Evolutionary conservation across 495 filamentous ascomycete genomes (phyloP).

Genomic region (Aspergillus asperescens): DNA sequence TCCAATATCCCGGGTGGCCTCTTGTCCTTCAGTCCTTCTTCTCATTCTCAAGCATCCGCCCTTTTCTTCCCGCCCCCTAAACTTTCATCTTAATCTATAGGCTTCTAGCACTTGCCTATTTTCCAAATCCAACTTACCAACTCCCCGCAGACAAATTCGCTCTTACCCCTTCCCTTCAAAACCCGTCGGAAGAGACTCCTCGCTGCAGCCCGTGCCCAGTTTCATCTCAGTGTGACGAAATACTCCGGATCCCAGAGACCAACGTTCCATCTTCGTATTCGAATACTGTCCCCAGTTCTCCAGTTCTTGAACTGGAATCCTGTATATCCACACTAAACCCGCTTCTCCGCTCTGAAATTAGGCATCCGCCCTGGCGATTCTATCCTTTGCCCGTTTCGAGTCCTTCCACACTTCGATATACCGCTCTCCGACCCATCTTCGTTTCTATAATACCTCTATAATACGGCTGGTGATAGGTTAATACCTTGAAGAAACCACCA

Average conservation of each 20-base stretch:
- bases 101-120: not conserved
- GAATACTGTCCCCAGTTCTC: not conserved
- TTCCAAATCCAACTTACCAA: not conserved
- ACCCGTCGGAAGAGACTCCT: not conserved
- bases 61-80: not conserved
- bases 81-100: not conserved
- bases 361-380: too few relatives aligned
- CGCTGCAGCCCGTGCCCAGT: constrained; percentile 1
- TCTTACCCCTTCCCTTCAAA: constrained; percentile 8
- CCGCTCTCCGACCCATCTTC: not conserved
- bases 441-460: not conserved
- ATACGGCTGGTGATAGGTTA: not conserved
- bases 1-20: constrained; percentile 1
- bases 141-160: not conserved
- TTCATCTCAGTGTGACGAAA: constrained; percentile 6
- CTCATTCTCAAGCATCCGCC: not conserved
- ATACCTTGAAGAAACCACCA: constrained; percentile 18
- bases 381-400: too few relatives aligned
- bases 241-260: constrained; percentile 1
- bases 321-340: not conserved
- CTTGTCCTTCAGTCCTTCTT: not conserved
- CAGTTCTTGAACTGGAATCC: not conserved
- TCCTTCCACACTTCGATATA: not conserved
- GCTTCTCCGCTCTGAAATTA: not conserved
- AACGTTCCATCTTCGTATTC: not conserved